phyloP scores from a whole-genome alignment of 805 yeast genomes.

The Clavispora carvajalis region DNA sequence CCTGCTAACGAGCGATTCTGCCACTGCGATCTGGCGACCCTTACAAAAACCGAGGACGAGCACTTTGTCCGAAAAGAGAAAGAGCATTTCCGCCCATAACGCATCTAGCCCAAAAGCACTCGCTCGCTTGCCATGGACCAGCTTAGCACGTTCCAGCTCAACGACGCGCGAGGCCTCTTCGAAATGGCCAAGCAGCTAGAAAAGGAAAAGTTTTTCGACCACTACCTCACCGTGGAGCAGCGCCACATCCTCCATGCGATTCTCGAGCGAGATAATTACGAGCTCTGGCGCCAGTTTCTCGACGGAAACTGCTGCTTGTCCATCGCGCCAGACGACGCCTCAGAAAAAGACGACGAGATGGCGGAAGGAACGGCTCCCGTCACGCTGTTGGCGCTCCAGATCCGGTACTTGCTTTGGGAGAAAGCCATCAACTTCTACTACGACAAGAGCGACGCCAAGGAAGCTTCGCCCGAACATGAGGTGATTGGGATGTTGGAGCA shows the following conservation, averaged over 20 bases:
- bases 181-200: slow-evolving; percentile 31
- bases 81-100: too few relatives aligned
- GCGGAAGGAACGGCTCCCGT: slow-evolving; percentile 38
- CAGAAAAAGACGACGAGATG: slow-evolving; percentile 15
- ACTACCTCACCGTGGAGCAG: slow-evolving; percentile 48
- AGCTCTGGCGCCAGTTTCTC: slow-evolving; percentile 44
- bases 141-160: slow-evolving; percentile 32
- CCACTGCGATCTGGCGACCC: too few relatives aligned
- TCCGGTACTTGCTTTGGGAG: slow-evolving; percentile 69
- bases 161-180: slow-evolving; percentile 28
- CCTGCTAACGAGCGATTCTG: too few relatives aligned
- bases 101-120: background rate
- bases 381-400: slow-evolving; percentile 47
- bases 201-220: slow-evolving; percentile 26
- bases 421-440: slow-evolving; percentile 53
- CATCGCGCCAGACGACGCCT: slow-evolving; percentile 13
- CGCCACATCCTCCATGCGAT: slow-evolving; percentile 44
- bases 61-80: too few relatives aligned
- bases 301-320: slow-evolving; percentile 30
- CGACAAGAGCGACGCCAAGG: slow-evolving; percentile 21
- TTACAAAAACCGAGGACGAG: too few relatives aligned
- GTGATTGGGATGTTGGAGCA: slow-evolving; percentile 28
- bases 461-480: slow-evolving; percentile 30
- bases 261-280: slow-evolving; percentile 28
- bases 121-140: slow-evolving; percentile 25